These are phyloP conservation scores for Durio zibethinus DNA, from an alignment of 345 rosid genomes.

Conservation along the genomic window DNA sequence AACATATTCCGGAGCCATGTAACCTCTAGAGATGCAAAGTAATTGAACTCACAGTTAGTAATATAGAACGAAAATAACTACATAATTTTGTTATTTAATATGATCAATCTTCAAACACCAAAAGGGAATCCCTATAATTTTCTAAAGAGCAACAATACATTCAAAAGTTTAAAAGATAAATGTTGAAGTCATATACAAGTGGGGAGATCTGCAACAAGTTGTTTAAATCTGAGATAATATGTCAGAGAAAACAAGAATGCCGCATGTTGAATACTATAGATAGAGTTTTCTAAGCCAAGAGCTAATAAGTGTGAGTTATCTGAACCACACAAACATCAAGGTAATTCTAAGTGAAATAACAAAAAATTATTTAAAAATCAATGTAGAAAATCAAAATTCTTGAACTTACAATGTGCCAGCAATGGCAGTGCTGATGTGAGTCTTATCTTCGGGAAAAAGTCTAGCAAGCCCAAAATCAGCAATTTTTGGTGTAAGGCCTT, in stretches of 20 bases:
- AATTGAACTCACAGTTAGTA: not conserved
- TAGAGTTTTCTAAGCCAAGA: not conserved
- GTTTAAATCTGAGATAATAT: not conserved
- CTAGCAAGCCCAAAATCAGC: slow-evolving; percentile 95
- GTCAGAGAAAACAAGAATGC: not conserved
- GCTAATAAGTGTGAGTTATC: not conserved
- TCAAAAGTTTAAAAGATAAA: not conserved
- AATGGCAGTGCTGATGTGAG: slow-evolving; percentile 71
- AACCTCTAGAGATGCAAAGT: slow-evolving; percentile 50
- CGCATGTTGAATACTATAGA: not conserved
- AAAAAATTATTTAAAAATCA: not conserved
- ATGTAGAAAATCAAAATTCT: not conserved
- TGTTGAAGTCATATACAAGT: not conserved
- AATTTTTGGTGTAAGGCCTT: slow-evolving; percentile 61
- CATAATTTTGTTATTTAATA: not conserved
- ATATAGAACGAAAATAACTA: not conserved
- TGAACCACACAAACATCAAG: not conserved
- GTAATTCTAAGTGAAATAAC: not conserved
- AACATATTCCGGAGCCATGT: slow-evolving; percentile 89
- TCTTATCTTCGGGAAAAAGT: slow-evolving; percentile 61
- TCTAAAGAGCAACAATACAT: not conserved
- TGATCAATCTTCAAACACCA: not conserved
- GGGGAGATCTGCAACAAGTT: not conserved
- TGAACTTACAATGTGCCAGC: slow-evolving; percentile 81
- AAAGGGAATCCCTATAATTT: not conserved